Percentiles rank a stretch among this genome's conserved stretches.
These are phyloP conservation scores for Termitomyces sp. DNA, from an alignment of 768 basidiomycete species.

Conservation along the genomic window DNA sequence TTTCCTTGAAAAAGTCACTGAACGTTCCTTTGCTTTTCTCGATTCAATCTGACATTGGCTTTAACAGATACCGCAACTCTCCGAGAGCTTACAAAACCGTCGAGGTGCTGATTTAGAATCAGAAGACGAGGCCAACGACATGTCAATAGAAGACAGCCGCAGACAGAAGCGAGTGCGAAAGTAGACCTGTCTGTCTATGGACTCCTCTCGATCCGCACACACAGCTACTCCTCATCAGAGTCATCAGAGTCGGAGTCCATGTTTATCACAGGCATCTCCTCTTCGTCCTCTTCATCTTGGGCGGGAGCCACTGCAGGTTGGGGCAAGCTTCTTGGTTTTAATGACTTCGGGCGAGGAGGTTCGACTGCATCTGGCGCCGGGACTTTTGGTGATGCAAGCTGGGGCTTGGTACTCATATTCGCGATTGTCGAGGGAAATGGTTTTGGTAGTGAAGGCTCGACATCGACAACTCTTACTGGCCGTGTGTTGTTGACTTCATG, in stretches of 20 bases:
- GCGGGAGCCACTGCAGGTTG: neutral
- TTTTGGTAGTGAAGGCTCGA: neutral
- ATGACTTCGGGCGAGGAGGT: neutral
- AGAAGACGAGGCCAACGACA: constrained; percentile 27
- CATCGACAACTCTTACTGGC: neutral
- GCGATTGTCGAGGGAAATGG: neutral
- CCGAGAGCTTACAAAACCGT: constrained; percentile 3
- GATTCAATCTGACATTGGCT: neutral
- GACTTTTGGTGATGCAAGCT: neutral
- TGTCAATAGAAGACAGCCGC: constrained; percentile 18
- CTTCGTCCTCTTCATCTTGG: constrained; percentile 36
- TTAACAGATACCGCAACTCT: constrained; percentile 9
- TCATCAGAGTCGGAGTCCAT: constrained; percentile 76
- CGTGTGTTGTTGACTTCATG: neutral
- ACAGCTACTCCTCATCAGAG: constrained; percentile 49
- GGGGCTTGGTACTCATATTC: neutral
- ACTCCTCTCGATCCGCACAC: neutral
- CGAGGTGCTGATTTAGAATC: constrained; percentile 21
- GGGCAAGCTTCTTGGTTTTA: neutral
- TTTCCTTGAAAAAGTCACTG: constrained; percentile 47
- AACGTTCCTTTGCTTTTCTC: neutral
- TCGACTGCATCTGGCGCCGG: neutral
- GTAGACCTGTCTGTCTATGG: constrained; percentile 4
- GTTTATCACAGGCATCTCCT: constrained; percentile 74
- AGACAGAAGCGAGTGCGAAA: constrained; percentile 31